These are phyloP conservation scores for Sordariomycetes sp. DNA, from an alignment of 2,329 filamentous ascomycete species.

Conservation along the genomic window DNA sequence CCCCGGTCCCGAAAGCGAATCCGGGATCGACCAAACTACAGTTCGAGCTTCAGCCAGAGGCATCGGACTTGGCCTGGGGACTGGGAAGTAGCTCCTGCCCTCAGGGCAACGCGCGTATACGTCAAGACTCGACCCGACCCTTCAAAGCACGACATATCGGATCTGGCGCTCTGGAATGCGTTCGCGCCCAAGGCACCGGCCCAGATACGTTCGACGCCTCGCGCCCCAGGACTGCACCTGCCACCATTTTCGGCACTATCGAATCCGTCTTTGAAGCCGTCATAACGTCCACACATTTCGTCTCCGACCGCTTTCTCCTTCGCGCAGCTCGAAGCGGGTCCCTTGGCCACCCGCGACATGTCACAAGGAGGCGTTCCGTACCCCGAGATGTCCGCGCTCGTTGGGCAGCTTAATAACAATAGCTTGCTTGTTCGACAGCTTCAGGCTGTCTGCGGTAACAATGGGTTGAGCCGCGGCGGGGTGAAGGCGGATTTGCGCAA, in stretches of 20 bases:
- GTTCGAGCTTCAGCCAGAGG: not conserved
- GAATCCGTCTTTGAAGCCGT: not conserved
- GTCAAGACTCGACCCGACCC: not conserved
- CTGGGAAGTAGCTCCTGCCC: not conserved
- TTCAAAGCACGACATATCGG: not conserved
- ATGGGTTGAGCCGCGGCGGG: slow-evolving; percentile 67
- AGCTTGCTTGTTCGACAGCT: slow-evolving; percentile 52
- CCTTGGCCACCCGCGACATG: not conserved
- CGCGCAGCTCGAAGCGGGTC: not conserved
- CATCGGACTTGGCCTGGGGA: not conserved
- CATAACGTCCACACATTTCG: not conserved
- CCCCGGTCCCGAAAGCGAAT: not conserved
- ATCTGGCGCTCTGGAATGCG: not conserved
- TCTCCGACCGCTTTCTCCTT: not conserved
- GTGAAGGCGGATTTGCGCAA: slow-evolving; percentile 75
- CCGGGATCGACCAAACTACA: not conserved
- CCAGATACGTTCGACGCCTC: not conserved
- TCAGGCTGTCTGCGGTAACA: slow-evolving; percentile 63
- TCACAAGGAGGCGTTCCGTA: slow-evolving; percentile 14
- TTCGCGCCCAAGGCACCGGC: not conserved
- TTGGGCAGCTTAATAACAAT: slow-evolving; percentile 30
- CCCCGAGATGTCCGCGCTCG: slow-evolving; percentile 32
- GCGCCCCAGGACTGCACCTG: not conserved
- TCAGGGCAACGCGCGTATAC: not conserved
- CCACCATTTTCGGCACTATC: not conserved